phyloP scores from a whole-genome alignment of 2,329 filamentous ascomycete genomes.

The Microcera coccophila region DNA sequence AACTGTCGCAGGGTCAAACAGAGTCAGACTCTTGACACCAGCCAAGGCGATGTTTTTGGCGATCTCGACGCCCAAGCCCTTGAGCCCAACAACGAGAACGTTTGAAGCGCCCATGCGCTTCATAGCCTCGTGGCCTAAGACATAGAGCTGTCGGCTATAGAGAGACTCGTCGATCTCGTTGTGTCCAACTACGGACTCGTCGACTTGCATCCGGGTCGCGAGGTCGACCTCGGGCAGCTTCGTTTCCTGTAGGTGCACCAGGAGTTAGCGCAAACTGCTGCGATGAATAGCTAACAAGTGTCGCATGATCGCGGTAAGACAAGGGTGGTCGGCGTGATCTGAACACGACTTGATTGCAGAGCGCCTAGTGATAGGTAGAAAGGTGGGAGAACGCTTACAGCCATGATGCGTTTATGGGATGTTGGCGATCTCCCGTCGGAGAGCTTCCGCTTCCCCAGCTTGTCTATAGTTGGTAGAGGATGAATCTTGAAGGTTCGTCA shows the following conservation, averaged over 20 bases:
- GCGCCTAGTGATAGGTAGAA: no score
- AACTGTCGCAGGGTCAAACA: constrained; percentile 84
- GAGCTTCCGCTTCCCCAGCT: constrained; percentile 66
- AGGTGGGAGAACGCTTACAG: constrained; percentile 42
- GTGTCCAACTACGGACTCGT: constrained; percentile 53
- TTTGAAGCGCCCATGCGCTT: constrained; percentile 98
- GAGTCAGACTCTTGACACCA: constrained; percentile 93
- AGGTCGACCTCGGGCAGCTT: constrained; percentile 59
- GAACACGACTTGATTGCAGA: no score
- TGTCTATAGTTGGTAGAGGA: constrained; percentile 36
- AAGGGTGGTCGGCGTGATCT: no score
- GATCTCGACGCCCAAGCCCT: constrained; percentile 94
- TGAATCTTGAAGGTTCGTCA: constrained; percentile 33
- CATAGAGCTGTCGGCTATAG: constrained; percentile 71
- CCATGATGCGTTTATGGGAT: constrained; percentile 58
- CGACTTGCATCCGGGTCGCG: constrained; percentile 62
- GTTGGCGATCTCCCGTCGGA: constrained; percentile 57
- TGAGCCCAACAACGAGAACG: constrained; percentile 84
- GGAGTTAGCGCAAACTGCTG: constrained; percentile 10
- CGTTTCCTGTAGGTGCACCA: constrained; percentile 37
- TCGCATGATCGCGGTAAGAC: no score
- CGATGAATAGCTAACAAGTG: background rate
- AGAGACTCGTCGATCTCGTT: constrained; percentile 68
- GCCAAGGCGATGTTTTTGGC: constrained; percentile 98
- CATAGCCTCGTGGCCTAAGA: constrained; percentile 79